Evolutionary conservation across 2,329 filamentous ascomycete species (phyloP), one percentile per base, ranked within the genome.

Genomic region (Pestalotiopsis sp.): DNA sequence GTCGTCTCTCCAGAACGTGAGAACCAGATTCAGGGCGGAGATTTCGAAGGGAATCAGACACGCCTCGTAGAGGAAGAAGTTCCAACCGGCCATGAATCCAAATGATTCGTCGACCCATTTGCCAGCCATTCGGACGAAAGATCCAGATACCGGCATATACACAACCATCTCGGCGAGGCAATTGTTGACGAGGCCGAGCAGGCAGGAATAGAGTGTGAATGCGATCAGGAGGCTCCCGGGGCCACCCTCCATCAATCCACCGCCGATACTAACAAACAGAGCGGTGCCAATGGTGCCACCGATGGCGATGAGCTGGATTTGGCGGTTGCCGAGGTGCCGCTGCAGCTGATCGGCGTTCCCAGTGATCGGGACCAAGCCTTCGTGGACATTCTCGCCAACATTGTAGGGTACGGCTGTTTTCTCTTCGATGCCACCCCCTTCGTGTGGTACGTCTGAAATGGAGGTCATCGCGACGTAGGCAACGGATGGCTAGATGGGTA

Each of bases 101-200:
- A 88, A 81, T 11, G 89, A 84, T n/a, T 91, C 89, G 76, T 92
- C 90, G 11, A 88, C 87, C 87, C 88, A 92, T 72, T 88, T 82
- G 36, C 89, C 88, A 4, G 88, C 88, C 74, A 91, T 83, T 69
- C 90, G 88, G 71, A 92, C 86, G 75, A 91, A 91, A 2, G 87
- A 87, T 71, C 89, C 89, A 57, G 84, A 85, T 61, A 92, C 84
- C 27, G 90, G 90, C 83, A 90, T 88, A 70, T 86, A 86, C 49
- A 84, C 83, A 38, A 82, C 85, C 89, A 92, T 91, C 77, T 92
- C 90, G 9, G 90, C 89, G 69, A 91, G 82, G 70, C 84, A 85
- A 75, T 91, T 91, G 83, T 91, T 91, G 75, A 91, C 86, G 61
- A 90, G 80, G 27, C 82, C 89, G 69, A 91, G 82, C 66, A 91